These are phyloP conservation scores for Sedum album DNA, from an alignment of 164 flowering plant species.

Conservation along the genomic window DNA sequence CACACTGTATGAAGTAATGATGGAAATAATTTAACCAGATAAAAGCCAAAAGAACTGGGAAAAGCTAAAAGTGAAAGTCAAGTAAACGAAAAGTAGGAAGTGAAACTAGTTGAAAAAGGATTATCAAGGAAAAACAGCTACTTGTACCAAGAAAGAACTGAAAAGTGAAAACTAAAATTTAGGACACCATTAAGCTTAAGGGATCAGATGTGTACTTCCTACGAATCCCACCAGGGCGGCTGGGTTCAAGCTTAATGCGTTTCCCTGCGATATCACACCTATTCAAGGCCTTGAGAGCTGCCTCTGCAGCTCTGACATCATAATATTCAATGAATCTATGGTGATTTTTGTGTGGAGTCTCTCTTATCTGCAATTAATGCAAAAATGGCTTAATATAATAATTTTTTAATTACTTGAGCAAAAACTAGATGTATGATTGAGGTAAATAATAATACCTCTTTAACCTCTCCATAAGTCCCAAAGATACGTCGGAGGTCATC, in stretches of 20 bases:
- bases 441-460: conserved; percentile 49
- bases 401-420: not conserved
- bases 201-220: conserved; percentile 48
- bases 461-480: conserved; percentile 91
- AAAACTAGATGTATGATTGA: not conserved
- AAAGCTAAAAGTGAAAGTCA: not conserved
- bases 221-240: conserved; percentile 98
- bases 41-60: not conserved
- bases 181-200: not conserved
- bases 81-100: not conserved
- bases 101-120: not conserved
- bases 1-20: not conserved
- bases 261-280: conserved; percentile 95
- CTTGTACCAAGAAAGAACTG: not conserved
- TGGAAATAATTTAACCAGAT: not conserved
- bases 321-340: conserved; percentile 94
- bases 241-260: conserved; percentile 93
- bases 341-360: conserved; percentile 93
- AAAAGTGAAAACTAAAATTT: not conserved
- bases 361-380: conserved; percentile 61
- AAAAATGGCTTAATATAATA: conserved; percentile 10
- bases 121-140: not conserved
- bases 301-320: conserved; percentile 95
- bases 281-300: conserved; percentile 82
- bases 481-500: conserved; percentile 84